A percentile compares a stretch with the other conserved stretches of the same genome.
phyloP scores from a whole-genome alignment of 192 early-diverging fungal genomes.

The Diversispora eburnea region DNA sequence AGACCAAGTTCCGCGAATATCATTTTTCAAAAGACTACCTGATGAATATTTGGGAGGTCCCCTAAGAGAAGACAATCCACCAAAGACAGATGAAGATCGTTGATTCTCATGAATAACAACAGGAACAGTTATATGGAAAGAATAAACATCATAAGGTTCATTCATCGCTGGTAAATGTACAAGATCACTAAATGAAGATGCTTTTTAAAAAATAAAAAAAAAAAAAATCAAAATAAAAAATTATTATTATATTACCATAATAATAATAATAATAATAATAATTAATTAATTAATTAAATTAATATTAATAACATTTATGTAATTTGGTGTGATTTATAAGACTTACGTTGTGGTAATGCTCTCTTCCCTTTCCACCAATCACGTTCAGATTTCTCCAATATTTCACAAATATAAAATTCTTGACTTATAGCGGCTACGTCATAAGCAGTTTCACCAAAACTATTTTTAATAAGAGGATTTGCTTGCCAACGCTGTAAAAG shows the following conservation, averaged over 20 bases:
- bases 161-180: conserved; percentile 31
- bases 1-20: conserved; percentile 63
- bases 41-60: conserved; percentile 52
- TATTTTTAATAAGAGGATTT: conserved; percentile 62
- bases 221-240: neutral
- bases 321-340: neutral
- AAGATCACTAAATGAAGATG: neutral
- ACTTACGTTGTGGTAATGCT: conserved; percentile 12
- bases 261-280: no score
- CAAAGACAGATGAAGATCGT: conserved; percentile 49
- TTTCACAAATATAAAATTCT: conserved; percentile 62
- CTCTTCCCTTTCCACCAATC: conserved; percentile 43
- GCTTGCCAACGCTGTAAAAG: conserved; percentile 57
- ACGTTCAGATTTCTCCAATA: conserved; percentile 59
- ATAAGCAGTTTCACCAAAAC: conserved; percentile 69
- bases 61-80: conserved; percentile 34
- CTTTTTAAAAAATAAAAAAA: neutral
- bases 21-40: conserved; percentile 43
- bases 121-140: conserved; percentile 54
- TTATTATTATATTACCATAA: no score
- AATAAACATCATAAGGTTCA: conserved; percentile 42
- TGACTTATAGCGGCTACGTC: conserved; percentile 68
- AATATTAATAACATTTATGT: no score
- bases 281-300: no score
- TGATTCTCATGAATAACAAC: conserved; percentile 70